Evolutionary conservation across 2,329 filamentous ascomycete genomes (phyloP), one percentile per base, ranked within the genome.

Genomic region (Exophiala oligosperma): DNA sequence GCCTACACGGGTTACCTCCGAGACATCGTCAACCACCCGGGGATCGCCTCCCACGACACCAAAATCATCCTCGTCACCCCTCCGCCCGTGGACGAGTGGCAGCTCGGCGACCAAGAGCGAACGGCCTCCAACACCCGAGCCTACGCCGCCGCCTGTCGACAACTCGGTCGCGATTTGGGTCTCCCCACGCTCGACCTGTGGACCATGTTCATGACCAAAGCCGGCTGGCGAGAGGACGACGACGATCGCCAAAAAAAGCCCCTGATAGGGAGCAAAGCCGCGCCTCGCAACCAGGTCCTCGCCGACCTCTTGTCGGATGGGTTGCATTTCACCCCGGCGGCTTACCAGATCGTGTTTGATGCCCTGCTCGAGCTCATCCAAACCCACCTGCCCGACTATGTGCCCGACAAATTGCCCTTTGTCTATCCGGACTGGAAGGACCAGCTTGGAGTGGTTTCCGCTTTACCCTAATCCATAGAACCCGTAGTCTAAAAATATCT

Each of bases 31-130:
- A 84, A 79, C 2, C 90, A 97, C 72, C 84, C 88, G 6, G 77
- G 78, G 57, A 81, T 96, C 59, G 73, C 74, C 56, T 86, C 84
- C 4, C 92, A 97, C 68, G 86, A 90, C 26, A 85, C 83, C 52
- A 87, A 92, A 54, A 79, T 97, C 46, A 77, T 97, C 4, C 81
- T 97, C 49, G 89, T 79, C 26, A 76, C 91, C 0, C 91, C 93
- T 26, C 90, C 92, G 1, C 92, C 92, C 0, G 74, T 95, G 51
- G 89, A 96, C 67, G 88, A 95, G 74, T 86, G 91, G 71, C 83
- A 86, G 60, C 74, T 84, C 38, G 70, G 70, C 60, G 72, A 79
- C 35, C 82, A 84, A 69, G 68, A 76, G 17, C 81, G 77, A 77
- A 90, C 78, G 71, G 90, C 73, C 67, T 83, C 73, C 67, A 79